A percentile compares a stretch with the other conserved stretches of the same genome.
Conservation (phyloP, 805 yeast genomes). For the Cyberlindnera mississippiensis region DNA sequence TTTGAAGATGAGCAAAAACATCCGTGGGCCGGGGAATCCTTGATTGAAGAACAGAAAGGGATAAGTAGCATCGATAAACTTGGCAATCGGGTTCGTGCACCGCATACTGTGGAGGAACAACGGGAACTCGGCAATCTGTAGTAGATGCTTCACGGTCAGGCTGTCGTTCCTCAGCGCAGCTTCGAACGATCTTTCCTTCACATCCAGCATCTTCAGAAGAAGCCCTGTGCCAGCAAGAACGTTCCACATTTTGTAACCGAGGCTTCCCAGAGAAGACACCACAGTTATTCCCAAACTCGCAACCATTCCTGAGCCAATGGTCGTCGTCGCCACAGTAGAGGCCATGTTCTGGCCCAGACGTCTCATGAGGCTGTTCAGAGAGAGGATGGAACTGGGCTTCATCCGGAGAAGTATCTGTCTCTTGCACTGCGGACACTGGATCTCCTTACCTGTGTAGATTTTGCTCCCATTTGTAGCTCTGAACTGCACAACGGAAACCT, state of each 20-base stretch:
- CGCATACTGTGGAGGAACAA: constrained; percentile 27
- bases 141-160: constrained; percentile 11
- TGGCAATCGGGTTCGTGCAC: constrained; percentile 1
- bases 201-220: constrained; percentile 28
- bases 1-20: constrained; percentile 4
- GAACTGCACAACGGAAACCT: constrained; percentile 5
- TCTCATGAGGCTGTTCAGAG: constrained; percentile 1
- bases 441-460: constrained; percentile 2
- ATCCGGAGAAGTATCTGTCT: constrained; percentile 5
- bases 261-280: constrained; percentile 19
- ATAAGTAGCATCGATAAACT: constrained; percentile 24
- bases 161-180: constrained; percentile 12
- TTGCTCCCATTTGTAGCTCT: constrained; percentile 2
- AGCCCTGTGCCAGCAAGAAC: constrained; percentile 32
- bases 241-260: constrained; percentile 30
- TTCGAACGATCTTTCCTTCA: constrained; percentile 16
- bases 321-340: constrained; percentile 8
- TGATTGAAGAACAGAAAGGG: neutral
- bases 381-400: constrained; percentile 10
- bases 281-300: constrained; percentile 25
- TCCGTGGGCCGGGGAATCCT: constrained; percentile 8
- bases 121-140: constrained; percentile 30
- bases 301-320: constrained; percentile 18
- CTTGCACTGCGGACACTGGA: constrained; percentile 15
- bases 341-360: neutral